Conservation (phyloP, 257 asterid genomes). For the Anisodus acutangulus region DNA sequence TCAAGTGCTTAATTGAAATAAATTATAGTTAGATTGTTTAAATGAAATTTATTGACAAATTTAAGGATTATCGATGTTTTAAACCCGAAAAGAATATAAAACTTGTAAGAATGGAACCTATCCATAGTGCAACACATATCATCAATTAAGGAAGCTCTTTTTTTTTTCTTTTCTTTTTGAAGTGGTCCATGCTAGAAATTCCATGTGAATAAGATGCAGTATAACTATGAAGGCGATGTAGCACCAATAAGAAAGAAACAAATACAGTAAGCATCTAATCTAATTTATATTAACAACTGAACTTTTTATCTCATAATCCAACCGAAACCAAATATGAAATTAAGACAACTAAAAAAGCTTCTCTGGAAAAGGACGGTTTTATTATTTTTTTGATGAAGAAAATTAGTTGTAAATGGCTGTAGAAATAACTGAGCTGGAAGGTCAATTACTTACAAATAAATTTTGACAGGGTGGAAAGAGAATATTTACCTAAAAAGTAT, state of each 20-base stretch:
- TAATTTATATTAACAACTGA: not conserved
- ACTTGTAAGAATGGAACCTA: not conserved
- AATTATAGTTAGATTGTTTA: too few species aligned
- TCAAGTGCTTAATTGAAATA: too few species aligned
- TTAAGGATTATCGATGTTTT: too few species aligned
- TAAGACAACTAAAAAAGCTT: not conserved
- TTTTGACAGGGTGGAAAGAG: constrained; percentile 17
- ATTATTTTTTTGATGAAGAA: not conserved
- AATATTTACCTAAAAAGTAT: constrained; percentile 19
- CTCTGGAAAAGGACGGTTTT: not conserved
- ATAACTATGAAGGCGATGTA: not conserved
- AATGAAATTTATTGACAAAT: too few species aligned
- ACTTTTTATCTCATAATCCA: not conserved
- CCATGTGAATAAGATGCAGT: not conserved
- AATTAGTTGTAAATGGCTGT: not conserved
- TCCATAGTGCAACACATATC: not conserved
- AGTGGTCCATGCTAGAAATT: not conserved
- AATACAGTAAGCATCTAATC: not conserved
- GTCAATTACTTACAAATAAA: not conserved
- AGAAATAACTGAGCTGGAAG: not conserved
- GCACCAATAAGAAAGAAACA: not conserved
- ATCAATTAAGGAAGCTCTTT: too few species aligned
- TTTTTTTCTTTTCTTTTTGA: not conserved
- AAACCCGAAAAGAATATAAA: not conserved
- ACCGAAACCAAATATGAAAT: not conserved